Evolutionary conservation across 352 stramenopile species (phyloP), one percentile per base, ranked within the genome.

Genomic region (Globisporangium yorkense): DNA sequence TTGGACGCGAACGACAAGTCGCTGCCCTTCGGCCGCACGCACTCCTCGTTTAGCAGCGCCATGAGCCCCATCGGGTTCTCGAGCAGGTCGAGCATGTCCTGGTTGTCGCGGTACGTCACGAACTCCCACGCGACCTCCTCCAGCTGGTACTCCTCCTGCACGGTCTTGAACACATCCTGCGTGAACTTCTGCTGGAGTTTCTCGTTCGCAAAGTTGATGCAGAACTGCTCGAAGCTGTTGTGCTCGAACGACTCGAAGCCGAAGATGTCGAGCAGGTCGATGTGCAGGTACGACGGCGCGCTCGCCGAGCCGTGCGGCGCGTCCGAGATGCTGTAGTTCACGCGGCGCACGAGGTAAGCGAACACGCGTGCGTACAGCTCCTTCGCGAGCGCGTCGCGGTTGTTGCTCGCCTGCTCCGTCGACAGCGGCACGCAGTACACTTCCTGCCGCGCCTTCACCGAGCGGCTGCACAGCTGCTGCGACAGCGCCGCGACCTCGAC

Each of bases 231-330:
- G 58, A 98, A 98, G 49, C 80, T 92, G 70, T 97, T 97, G 54
- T 73, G 80, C 54, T 96, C 67, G 67, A 98, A 98, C 5, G 76
- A 89, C 67, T 99, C 96, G 71, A 99, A 99, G 20, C 96, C 95
- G 66, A 98, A 99, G 63, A 99, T 98, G 70, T 99, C 96, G 24
- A 98, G 80, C 61, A 98, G 74, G 61, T 96, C 91, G 61, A 98
- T 98, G 66, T 97, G 88, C 56, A 85, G 59, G 56, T 88, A 84
- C 10, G 67, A 71, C 2, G 75, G 74, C 5, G 61, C 59, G 6
- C 67, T 71, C 24, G 46, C 40, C 12, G 39, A 49, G 46, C 57
- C 62, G 27, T 61, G 62, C 12, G 68, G 57, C 3, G 75, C 74
- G 16, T 80, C 80, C 16, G 81, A 87, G 46, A 93, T 92, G 59